Evolutionary conservation across 2,329 filamentous ascomycete genomes (phyloP).

Genomic region (Aschersonia sp.): DNA sequence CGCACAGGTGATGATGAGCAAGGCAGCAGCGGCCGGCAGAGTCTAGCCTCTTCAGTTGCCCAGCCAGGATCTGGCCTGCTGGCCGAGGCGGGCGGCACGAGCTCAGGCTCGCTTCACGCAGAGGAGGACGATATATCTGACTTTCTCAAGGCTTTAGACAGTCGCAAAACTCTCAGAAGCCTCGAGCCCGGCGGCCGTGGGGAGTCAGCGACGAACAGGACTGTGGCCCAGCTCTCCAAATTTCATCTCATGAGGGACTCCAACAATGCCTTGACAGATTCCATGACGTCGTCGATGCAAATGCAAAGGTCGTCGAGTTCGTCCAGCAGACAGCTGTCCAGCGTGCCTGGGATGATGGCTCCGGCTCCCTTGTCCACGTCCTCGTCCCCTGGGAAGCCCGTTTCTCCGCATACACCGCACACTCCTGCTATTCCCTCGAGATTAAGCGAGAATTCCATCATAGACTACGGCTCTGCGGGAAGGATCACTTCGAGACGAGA

Average conservation of each 20-base stretch:
- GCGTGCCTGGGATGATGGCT: slow-evolving; percentile 51
- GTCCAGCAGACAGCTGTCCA: slow-evolving; percentile 44
- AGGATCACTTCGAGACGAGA: slow-evolving; percentile 15
- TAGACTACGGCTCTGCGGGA: slow-evolving; percentile 17
- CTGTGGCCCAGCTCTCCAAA: slow-evolving; percentile 65
- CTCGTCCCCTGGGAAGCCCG: slow-evolving; percentile 78
- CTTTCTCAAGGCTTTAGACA: slow-evolving; percentile 79
- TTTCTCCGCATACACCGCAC: slow-evolving; percentile 82
- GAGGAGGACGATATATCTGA: slow-evolving; percentile 91
- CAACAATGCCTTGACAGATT: slow-evolving; percentile 78
- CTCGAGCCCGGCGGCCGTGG: slow-evolving; percentile 55
- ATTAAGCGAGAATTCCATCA: slow-evolving; percentile 78
- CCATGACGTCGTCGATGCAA: slow-evolving; percentile 79
- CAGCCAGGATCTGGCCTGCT: slow-evolving; percentile 70
- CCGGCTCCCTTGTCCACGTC: slow-evolving; percentile 69
- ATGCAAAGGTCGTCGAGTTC: slow-evolving; percentile 72
- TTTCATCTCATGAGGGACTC: slow-evolving; percentile 85
- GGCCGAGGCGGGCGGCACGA: slow-evolving; percentile 51
- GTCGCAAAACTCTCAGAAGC: slow-evolving; percentile 71
- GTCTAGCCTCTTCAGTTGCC: slow-evolving; percentile 51
- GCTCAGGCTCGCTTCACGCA: slow-evolving; percentile 52
- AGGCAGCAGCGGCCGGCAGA: slow-evolving; percentile 67
- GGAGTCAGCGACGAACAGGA: slow-evolving; percentile 58
- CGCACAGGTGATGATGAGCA: slow-evolving; percentile 57
- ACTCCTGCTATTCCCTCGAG: slow-evolving; percentile 87